These are phyloP conservation scores for Ramichloridium luteum DNA, from an alignment of 2,329 filamentous ascomycete genomes.

Conservation along the genomic window DNA sequence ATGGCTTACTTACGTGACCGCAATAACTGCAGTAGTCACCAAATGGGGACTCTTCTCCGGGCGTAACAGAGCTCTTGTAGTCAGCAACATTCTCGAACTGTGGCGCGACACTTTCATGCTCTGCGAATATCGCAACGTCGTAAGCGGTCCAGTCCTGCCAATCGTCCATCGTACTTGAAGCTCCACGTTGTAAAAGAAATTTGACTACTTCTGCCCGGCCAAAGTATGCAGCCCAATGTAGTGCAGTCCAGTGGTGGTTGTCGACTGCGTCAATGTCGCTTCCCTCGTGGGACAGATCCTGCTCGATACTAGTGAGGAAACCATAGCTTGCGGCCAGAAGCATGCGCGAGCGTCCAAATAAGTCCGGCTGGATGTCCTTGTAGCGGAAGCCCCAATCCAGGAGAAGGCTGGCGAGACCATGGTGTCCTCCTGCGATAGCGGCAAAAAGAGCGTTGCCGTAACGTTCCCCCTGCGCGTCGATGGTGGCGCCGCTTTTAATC, in stretches of 20 bases:
- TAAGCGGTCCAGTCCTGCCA: background rate
- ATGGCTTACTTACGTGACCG: background rate
- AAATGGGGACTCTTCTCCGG: background rate
- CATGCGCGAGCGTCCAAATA: background rate
- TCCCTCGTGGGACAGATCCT: background rate
- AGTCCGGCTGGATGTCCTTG: background rate
- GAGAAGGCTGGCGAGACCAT: background rate
- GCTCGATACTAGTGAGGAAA: background rate
- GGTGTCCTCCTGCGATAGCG: background rate
- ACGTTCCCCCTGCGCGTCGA: background rate
- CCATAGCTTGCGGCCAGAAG: slow-evolving; percentile 1
- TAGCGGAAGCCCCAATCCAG: slow-evolving; percentile 1
- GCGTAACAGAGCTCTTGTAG: background rate
- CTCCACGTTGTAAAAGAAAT: background rate
- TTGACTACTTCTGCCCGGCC: background rate
- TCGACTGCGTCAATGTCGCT: background rate
- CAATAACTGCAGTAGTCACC: background rate
- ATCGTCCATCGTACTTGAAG: background rate
- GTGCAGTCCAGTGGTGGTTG: background rate
- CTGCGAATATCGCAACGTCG: background rate
- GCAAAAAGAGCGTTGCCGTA: slow-evolving; percentile 1
- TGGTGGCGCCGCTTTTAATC: background rate
- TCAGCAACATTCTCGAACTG: background rate
- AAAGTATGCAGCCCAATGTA: slow-evolving; percentile 1
- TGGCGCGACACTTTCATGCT: background rate